Conservation (phyloP, 352 stramenopile species). For the Aphanomyces stellatus region DNA sequence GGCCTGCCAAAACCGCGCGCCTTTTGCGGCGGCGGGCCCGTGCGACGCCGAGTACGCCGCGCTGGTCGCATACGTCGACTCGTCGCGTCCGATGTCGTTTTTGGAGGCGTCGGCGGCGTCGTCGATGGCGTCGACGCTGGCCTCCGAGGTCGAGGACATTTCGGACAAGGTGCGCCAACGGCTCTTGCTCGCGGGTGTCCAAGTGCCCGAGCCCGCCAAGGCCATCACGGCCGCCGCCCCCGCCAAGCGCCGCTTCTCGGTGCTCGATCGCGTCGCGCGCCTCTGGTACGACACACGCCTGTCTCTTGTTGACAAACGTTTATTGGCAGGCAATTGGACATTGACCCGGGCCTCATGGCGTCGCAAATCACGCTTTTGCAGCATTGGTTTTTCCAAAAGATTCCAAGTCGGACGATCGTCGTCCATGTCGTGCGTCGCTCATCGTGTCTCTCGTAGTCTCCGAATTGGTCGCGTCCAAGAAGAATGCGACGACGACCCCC, state of each 20-base stretch:
- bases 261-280: constrained; percentile 26
- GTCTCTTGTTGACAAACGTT: neutral
- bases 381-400: constrained; percentile 83
- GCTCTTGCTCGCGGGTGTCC: constrained; percentile 1
- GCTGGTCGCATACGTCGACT: constrained; percentile 50
- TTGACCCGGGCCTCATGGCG: constrained; percentile 67
- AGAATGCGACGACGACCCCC: constrained; percentile 65
- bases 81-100: constrained; percentile 13
- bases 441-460: constrained; percentile 36
- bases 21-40: constrained; percentile 48
- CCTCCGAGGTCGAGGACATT: neutral
- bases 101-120: neutral
- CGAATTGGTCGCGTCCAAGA: constrained; percentile 66
- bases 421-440: neutral
- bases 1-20: constrained; percentile 48
- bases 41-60: constrained; percentile 67
- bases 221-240: constrained; percentile 24
- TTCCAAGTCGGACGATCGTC: constrained; percentile 21
- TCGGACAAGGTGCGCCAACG: constrained; percentile 9
- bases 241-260: constrained; percentile 20
- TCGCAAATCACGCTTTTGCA: constrained; percentile 82
- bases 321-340: constrained; percentile 43
- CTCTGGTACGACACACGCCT: constrained; percentile 40
- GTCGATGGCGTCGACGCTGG: neutral
- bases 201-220: constrained; percentile 19